phyloP scores from a whole-genome alignment of 208 protist genomes.

The Leishmania tropica region DNA sequence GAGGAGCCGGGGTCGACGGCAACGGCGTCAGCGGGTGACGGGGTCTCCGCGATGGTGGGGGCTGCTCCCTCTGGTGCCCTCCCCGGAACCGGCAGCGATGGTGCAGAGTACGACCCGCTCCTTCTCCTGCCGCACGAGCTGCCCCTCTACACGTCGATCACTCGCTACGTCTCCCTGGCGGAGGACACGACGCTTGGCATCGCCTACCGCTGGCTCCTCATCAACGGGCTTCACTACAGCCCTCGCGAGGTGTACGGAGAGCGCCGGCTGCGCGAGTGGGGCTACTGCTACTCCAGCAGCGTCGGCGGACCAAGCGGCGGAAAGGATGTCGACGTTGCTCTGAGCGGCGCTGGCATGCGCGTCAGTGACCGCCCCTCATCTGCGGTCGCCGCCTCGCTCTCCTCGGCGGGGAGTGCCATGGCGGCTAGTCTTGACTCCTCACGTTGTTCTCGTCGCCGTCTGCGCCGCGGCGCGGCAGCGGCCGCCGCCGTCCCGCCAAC shows the following conservation, averaged over 20 bases:
- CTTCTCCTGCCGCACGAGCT: conserved; percentile 23
- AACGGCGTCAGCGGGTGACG: conserved; percentile 7
- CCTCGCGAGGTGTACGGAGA: conserved; percentile 29
- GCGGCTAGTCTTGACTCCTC: background rate
- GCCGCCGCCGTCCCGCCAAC: conserved; percentile 13
- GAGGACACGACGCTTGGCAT: conserved; percentile 23
- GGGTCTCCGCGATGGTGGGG: background rate
- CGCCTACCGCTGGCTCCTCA: conserved; percentile 31
- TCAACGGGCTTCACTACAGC: conserved; percentile 26
- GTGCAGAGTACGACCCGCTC: conserved; percentile 4
- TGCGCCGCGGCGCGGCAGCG: conserved; percentile 15
- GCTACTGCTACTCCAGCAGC: background rate
- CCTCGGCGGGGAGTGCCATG: background rate
- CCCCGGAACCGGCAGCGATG: background rate
- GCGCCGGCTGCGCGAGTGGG: conserved; percentile 20
- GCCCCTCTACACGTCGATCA: conserved; percentile 22
- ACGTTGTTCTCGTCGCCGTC: conserved; percentile 24
- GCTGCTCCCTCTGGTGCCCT: background rate
- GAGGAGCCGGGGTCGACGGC: conserved; percentile 15
- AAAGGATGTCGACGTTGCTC: background rate
- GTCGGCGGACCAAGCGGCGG: background rate
- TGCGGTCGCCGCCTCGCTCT: background rate
- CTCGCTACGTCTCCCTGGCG: conserved; percentile 8
- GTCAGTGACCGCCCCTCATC: background rate
- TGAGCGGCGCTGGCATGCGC: background rate